Evolutionary conservation across 805 yeast genomes (phyloP), one percentile per base, ranked within the genome.

Genomic region (Jamesozyma gamospora): DNA sequence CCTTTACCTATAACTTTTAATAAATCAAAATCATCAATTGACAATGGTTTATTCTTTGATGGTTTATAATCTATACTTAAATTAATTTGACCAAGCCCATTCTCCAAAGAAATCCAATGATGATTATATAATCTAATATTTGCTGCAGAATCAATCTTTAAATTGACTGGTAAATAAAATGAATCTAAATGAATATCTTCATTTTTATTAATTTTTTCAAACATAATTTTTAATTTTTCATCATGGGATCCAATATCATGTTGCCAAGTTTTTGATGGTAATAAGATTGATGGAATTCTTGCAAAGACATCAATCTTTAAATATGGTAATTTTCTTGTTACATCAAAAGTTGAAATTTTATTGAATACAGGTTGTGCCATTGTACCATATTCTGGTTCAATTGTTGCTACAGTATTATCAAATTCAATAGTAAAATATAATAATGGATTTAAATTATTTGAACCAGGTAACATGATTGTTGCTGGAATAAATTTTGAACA

Each of bases 1-100:
- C 98, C 98, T 60, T 92, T 92, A 28, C 98, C 98, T 40, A 92
- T 86, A 17, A 92, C 98, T 63, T 92, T 92, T 50, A 92, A 71
- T 38, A 92, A 66, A 52, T 87, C 95, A 64, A 92, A 90, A 56
- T 90, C 96, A 41, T 87, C 95, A 49, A 92, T 86, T 1, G 86
- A 70, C 36, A 92, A 67, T 36, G 82, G 81, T 47, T 79, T 75
- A 56, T 74, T 75, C 47, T 64, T 73, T 39, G 73, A 67, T 15
- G 86, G 82, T 59, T 78, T 79, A 63, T 75, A 82, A 53, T 81
- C 86, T 27, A 82, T 70, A 17, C 80, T 70, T 21, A 84, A 56
- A 53, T 76, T 73, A 36, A 83, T 65, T 35, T 69, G 72, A 16
- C 82, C 82, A 46, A 51, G 52, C 13, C 64, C 63, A 46, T 58